Evolutionary conservation across 208 protist genomes (phyloP).

Genomic region (Herpetomonas samuelpessoai): DNA sequence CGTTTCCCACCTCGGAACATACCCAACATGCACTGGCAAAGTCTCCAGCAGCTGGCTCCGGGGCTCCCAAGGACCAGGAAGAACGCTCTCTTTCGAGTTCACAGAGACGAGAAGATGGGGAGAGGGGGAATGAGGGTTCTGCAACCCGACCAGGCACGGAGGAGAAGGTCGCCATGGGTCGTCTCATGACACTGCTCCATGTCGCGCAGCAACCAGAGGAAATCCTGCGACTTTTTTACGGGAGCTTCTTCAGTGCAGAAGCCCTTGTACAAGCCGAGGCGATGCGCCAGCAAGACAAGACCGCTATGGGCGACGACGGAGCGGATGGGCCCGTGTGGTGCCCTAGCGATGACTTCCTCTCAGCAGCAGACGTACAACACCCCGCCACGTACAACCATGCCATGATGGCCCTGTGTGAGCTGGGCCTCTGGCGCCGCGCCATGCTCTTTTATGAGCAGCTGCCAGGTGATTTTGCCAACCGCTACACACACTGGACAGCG

Average conservation of each 20-base stretch:
- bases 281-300: not conserved
- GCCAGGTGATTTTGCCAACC: not conserved
- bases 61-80: too few species aligned
- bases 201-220: conserved; percentile 1
- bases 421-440: not conserved
- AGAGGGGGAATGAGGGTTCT: not conserved
- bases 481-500: not conserved
- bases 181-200: not conserved
- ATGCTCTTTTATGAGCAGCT: not conserved
- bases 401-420: not conserved
- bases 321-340: not conserved
- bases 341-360: not conserved
- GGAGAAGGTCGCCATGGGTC: not conserved
- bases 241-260: not conserved
- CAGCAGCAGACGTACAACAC: not conserved
- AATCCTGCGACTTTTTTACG: not conserved
- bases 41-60: not conserved
- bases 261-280: not conserved
- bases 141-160: not conserved
- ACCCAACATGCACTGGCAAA: too few species aligned
- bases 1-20: not conserved
- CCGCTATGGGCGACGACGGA: not conserved
- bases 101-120: too few species aligned
- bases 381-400: conserved; percentile 5
- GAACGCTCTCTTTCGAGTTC: too few species aligned